A percentile compares a stretch with the other conserved stretches of the same genome.
These are phyloP conservation scores for Phyllosticta capitalensis DNA, from an alignment of 2,329 filamentous ascomycete genomes.

Conservation along the genomic window DNA sequence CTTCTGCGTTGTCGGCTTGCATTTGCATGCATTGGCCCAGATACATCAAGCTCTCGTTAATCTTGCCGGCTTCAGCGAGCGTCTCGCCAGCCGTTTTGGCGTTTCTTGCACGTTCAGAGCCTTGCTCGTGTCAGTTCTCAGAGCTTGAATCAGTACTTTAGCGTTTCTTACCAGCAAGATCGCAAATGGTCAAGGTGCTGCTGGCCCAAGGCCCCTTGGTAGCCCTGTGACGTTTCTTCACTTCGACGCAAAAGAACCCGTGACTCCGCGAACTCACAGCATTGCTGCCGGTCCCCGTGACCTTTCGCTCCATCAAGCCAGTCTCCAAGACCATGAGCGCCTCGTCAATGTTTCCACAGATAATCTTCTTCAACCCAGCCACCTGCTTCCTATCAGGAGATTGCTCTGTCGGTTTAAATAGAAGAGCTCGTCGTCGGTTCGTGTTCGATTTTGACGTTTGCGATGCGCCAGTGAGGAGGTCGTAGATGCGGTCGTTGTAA, in stretches of 20 bases:
- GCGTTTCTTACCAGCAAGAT: constrained; percentile 61
- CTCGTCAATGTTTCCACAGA: constrained; percentile 73
- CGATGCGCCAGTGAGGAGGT: constrained; percentile 61
- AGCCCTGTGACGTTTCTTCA: constrained; percentile 65
- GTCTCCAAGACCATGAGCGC: constrained; percentile 85
- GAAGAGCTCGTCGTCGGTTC: constrained; percentile 61
- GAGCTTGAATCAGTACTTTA: neutral
- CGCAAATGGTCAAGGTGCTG: constrained; percentile 77
- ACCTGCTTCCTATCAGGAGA: constrained; percentile 92
- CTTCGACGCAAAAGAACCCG: constrained; percentile 90
- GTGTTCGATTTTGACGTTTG: constrained; percentile 44
- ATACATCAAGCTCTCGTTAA: constrained; percentile 98
- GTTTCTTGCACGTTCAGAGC: constrained; percentile 81
- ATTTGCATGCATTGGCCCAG: constrained; percentile 94
- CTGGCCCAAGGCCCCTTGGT: constrained; percentile 59
- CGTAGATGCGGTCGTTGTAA: constrained; percentile 96
- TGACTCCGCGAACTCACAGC: constrained; percentile 87
- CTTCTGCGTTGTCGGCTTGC: constrained; percentile 69
- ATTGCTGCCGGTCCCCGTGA: constrained; percentile 87
- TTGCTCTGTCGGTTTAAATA: constrained; percentile 86
- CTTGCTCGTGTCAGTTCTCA: constrained; percentile 21
- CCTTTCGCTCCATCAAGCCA: constrained; percentile 74
- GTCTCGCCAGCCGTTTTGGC: constrained; percentile 92
- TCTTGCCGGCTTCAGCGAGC: constrained; percentile 91
- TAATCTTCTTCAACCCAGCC: constrained; percentile 79